Base-by-base conservation (phyloP, 2,329 filamentous ascomycete species). In the Metarhizium brunneum region DNA sequence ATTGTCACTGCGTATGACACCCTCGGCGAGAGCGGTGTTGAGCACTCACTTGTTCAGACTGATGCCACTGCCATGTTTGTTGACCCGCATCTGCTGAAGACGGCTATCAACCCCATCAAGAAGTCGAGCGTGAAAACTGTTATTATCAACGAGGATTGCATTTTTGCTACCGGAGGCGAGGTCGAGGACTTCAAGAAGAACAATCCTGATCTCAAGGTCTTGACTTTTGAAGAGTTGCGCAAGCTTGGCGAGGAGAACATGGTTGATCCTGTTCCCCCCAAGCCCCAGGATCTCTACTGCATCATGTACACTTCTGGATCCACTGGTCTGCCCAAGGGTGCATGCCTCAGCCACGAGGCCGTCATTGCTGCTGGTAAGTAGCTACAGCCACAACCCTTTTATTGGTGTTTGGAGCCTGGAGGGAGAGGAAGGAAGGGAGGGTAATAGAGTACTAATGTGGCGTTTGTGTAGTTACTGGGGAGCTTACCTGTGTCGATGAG, bases 1-100 rank as follows among this genome's bases (percentile, higher is more conserved):
- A 92, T 96, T 62, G 92, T 96, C 52, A 97, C 92, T 49, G 91
- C 92, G 52, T 96, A 96, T 72, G 92, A 96, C 71, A 95, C 91
- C 35, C 85, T 96, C 48, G 92, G 92, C 54, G 82, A 90, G 65
- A 84, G 86, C 59, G 92, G 91, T 50, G 81, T 96, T 60, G 84
- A 87, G 74, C 91, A 95, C 76, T 95, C 91, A 3, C 81, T 96
- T 60, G 78, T 85, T 25, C 88, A 95, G 73, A 94, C 90, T 54
- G 78, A 84, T 59, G 87, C 90, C 53, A 84, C 84, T 64, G 86
- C 86, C 70, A 92, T 96, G 77, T 96, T 92, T 73, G 81, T 90
- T 59, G 92, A 96, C 68, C 87, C 92, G 8, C 84, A 88, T 63
- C 83, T 96, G 52, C 74, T 87, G 59, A 80, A 82, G 67, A 81